Conservation (phyloP, 2,329 filamentous ascomycete species). For the Fusarium neocosmosporiellum region DNA sequence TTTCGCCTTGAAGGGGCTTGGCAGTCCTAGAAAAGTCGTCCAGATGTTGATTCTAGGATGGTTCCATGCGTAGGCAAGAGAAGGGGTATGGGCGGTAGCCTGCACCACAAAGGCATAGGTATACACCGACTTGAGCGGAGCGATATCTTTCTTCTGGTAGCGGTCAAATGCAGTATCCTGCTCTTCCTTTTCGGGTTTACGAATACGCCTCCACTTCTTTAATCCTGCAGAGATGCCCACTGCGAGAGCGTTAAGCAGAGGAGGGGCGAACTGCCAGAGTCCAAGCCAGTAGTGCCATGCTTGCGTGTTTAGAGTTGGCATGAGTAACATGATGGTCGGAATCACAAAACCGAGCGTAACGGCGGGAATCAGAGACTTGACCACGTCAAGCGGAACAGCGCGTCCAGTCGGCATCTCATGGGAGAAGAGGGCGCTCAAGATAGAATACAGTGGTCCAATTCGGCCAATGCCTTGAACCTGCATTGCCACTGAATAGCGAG, state of each 20-base stretch:
- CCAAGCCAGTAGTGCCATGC: neutral
- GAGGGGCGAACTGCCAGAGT: neutral
- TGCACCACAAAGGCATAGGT: neutral
- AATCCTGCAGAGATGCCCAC: neutral
- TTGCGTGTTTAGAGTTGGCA: neutral
- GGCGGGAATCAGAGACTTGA: neutral
- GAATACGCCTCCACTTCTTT: neutral
- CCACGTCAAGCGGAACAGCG: neutral
- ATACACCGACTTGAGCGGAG: neutral
- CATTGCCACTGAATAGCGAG: neutral
- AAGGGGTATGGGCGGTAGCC: neutral
- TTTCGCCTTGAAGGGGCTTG: neutral
- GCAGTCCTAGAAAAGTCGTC: neutral
- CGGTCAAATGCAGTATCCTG: no score
- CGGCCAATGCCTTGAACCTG: neutral
- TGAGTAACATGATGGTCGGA: neutral
- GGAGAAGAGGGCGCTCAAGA: neutral
- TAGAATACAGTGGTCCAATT: neutral
- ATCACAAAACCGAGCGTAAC: neutral
- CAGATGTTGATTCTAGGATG: neutral
- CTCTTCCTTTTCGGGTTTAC: neutral
- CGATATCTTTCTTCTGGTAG: neutral
- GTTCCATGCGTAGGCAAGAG: neutral
- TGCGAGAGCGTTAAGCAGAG: neutral
- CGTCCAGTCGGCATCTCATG: neutral